phyloP scores from a whole-genome alignment of 176 grass and related monocot genomes.

The Hyparrhenia diplandra region DNA sequence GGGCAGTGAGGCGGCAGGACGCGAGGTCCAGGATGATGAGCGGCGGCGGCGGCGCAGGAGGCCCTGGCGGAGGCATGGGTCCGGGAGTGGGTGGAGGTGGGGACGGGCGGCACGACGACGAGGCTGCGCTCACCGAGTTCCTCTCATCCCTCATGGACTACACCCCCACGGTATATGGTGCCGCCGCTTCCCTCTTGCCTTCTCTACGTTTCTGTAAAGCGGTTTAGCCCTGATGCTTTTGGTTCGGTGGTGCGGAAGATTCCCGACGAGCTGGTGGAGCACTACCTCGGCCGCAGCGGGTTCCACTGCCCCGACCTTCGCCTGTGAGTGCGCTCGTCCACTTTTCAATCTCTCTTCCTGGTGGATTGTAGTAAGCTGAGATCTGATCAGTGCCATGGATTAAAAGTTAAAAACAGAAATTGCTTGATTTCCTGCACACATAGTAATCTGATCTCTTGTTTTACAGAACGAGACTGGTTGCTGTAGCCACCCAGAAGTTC shows the following conservation, averaged over 20 bases:
- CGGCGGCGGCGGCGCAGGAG: not conserved
- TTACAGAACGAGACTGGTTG: slow-evolving; percentile 45
- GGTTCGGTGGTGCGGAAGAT: slow-evolving; percentile 44
- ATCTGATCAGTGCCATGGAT: not conserved
- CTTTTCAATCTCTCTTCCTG: not conserved
- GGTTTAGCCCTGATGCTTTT: not conserved
- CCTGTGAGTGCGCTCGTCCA: slow-evolving; percentile 52
- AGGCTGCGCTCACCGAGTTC: slow-evolving; percentile 78
- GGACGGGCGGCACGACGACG: slow-evolving; percentile 78
- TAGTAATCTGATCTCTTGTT: slow-evolving; percentile 14
- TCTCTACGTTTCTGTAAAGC: not conserved
- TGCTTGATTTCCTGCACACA: not conserved
- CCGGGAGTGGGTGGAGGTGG: slow-evolving; percentile 21
- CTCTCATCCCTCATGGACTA: slow-evolving; percentile 45
- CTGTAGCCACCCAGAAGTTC: no score
- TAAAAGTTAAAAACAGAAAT: not conserved
- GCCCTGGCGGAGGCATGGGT: slow-evolving; percentile 13
- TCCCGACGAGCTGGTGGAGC: slow-evolving; percentile 97
- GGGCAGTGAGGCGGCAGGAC: not conserved
- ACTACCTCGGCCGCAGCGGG: slow-evolving; percentile 87
- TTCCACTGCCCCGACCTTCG: slow-evolving; percentile 40
- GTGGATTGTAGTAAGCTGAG: no score
- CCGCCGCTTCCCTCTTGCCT: not conserved
- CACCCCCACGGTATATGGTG: slow-evolving; percentile 62
- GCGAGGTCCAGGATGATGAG: slow-evolving; percentile 42